These are phyloP conservation scores for Paulownia fortunei DNA, from an alignment of 257 asterid species.

Conservation along the genomic window DNA sequence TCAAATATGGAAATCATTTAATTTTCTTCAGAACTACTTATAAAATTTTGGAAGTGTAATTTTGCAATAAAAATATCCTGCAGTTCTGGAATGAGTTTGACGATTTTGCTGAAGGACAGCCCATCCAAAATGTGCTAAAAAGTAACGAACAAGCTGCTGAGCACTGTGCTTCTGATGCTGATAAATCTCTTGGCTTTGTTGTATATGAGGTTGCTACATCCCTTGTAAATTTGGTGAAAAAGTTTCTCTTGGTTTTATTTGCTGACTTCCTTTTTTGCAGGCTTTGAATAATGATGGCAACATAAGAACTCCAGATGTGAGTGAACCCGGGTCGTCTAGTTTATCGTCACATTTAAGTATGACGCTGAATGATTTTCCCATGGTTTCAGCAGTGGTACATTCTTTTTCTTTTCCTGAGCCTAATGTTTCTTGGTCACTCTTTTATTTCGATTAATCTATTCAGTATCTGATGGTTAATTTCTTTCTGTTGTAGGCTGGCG, in stretches of 20 bases:
- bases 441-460: conserved; percentile 1
- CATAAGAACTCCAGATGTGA: conserved; percentile 36
- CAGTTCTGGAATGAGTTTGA: conserved; percentile 83
- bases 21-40: background rate
- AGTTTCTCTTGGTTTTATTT: conserved; percentile 34
- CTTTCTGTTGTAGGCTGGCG: conserved; percentile 52
- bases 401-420: conserved; percentile 21
- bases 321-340: conserved; percentile 42
- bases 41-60: conserved; percentile 7
- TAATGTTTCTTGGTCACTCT: background rate
- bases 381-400: conserved; percentile 49
- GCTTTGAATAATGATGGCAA: conserved; percentile 42
- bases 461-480: conserved; percentile 23
- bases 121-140: conserved; percentile 35
- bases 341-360: conserved; percentile 44
- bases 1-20: conserved; percentile 9
- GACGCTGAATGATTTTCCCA: conserved; percentile 43
- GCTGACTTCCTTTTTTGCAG: conserved; percentile 43
- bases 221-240: conserved; percentile 25
- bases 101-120: conserved; percentile 43
- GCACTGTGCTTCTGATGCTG: conserved; percentile 47
- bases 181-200: conserved; percentile 46
- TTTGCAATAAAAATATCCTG: conserved; percentile 29
- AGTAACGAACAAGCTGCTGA: conserved; percentile 37
- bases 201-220: conserved; percentile 53